These are phyloP conservation scores for Phytophthora fragariae DNA, from an alignment of 352 stramenopile species.

Conservation along the genomic window DNA sequence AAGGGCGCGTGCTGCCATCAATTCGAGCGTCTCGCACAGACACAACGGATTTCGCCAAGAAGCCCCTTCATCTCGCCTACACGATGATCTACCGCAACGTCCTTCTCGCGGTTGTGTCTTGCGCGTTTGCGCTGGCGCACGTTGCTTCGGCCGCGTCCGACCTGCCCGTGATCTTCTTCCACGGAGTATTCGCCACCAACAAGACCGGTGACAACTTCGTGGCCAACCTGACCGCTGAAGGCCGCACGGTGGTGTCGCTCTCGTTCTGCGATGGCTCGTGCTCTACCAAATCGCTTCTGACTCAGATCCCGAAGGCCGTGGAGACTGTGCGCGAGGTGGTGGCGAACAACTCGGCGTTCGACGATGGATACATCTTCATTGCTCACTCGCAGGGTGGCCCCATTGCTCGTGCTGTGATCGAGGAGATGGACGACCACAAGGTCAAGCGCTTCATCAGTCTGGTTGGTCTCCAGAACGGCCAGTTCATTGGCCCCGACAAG, in stretches of 20 bases:
- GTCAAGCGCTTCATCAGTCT: slow-evolving; percentile 50
- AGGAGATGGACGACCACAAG: slow-evolving; percentile 63
- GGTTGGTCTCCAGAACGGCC: slow-evolving; percentile 51
- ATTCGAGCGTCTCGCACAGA: slow-evolving; percentile 5
- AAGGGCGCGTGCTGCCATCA: slow-evolving; percentile 16
- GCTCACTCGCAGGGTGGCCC: slow-evolving; percentile 50
- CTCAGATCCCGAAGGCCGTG: slow-evolving; percentile 45
- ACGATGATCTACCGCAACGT: slow-evolving; percentile 19
- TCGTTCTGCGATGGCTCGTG: slow-evolving; percentile 40
- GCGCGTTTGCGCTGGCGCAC: slow-evolving; percentile 9
- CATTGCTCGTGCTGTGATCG: slow-evolving; percentile 47
- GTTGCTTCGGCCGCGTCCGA: slow-evolving; percentile 15
- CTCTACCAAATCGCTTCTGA: slow-evolving; percentile 30
- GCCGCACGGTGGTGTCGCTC: slow-evolving; percentile 43
- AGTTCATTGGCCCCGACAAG: slow-evolving; percentile 58
- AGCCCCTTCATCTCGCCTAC: slow-evolving; percentile 8
- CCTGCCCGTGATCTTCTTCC: slow-evolving; percentile 57
- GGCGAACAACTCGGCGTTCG: slow-evolving; percentile 27
- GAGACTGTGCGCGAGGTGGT: slow-evolving; percentile 33
- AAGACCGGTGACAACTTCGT: slow-evolving; percentile 28
- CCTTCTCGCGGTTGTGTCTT: slow-evolving; percentile 15
- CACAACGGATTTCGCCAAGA: slow-evolving; percentile 34
- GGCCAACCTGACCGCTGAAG: slow-evolving; percentile 38
- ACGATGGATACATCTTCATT: slow-evolving; percentile 56
- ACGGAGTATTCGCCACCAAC: slow-evolving; percentile 37